These are phyloP conservation scores for Starmerella stellata DNA, from an alignment of 805 yeast species.

Conservation along the genomic window DNA sequence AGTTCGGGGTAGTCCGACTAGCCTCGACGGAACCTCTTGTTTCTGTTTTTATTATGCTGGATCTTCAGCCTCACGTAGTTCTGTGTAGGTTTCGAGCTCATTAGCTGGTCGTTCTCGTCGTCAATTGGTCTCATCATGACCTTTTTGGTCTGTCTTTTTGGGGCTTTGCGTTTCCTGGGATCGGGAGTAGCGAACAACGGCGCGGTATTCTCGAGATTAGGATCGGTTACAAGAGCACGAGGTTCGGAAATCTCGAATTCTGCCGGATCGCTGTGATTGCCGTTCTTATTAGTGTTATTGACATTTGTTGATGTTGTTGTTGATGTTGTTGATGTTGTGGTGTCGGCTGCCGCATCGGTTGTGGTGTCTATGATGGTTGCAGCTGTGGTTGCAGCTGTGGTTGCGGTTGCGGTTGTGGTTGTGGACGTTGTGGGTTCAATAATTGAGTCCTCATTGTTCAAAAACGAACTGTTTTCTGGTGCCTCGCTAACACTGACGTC, in stretches of 20 bases:
- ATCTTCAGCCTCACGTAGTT: slow-evolving; percentile 13
- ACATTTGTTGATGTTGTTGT: background rate
- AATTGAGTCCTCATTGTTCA: too few relatives aligned
- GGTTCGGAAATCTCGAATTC: background rate
- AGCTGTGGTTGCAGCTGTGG: background rate
- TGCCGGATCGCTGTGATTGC: background rate
- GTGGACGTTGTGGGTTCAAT: background rate
- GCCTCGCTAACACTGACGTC: too few relatives aligned
- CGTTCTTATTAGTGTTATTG: background rate
- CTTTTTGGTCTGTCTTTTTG: slow-evolving; percentile 14
- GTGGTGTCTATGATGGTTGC: background rate
- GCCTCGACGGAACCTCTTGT: slow-evolving; percentile 1
- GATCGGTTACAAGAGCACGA: background rate
- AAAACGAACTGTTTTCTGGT: too few relatives aligned
- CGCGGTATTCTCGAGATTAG: background rate
- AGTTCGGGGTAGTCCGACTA: too few relatives aligned
- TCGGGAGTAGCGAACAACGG: background rate
- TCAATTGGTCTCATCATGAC: slow-evolving; percentile 12
- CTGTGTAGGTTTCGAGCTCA: slow-evolving; percentile 10
- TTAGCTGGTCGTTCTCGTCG: slow-evolving; percentile 1
- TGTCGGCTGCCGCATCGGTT: background rate
- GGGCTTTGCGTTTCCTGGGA: slow-evolving; percentile 3
- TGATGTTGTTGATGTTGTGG: background rate
- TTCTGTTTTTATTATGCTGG: slow-evolving; percentile 4
- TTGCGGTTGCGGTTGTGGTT: background rate